A percentile compares a stretch with the other conserved stretches of the same genome.
Evolutionary conservation across 2,329 filamentous ascomycete species (phyloP).

Genomic region (Amesomyces nigricolor): DNA sequence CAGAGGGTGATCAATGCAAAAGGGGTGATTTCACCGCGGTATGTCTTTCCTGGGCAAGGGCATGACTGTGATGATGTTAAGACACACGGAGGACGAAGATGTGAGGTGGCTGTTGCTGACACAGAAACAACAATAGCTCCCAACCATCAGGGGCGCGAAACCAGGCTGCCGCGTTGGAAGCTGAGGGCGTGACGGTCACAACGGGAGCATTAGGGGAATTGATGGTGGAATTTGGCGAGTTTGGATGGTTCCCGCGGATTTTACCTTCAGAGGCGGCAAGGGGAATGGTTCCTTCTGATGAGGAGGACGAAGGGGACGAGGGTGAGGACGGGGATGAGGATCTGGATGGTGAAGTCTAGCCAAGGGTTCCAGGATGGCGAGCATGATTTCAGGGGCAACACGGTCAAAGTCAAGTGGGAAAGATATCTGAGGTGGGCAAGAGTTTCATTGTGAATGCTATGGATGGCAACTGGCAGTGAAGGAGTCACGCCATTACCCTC

Average conservation of each 20-base stretch:
- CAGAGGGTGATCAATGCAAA: constrained; percentile 87
- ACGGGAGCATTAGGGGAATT: constrained; percentile 46
- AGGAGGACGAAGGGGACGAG: constrained; percentile 24
- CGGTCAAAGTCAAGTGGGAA: too few relatives aligned
- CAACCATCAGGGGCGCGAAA: constrained; percentile 44
- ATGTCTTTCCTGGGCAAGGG: not conserved
- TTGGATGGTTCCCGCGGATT: constrained; percentile 50
- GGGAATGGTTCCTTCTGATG: constrained; percentile 10
- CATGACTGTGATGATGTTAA: too few relatives aligned
- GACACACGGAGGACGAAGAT: too few relatives aligned
- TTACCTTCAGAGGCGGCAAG: constrained; percentile 41
- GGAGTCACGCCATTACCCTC: too few relatives aligned
- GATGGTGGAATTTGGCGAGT: constrained; percentile 45
- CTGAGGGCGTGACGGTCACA: constrained; percentile 49
- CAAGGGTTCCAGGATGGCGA: too few relatives aligned
- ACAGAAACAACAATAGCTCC: constrained; percentile 34
- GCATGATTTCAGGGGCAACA: too few relatives aligned
- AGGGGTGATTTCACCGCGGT: constrained; percentile 82
- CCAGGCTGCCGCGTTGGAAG: constrained; percentile 45
- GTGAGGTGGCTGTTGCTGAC: not conserved
- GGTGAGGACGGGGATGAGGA: not conserved
- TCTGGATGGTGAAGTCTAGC: not conserved
- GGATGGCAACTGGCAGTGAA: too few relatives aligned
- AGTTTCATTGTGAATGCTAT: too few relatives aligned
- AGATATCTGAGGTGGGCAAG: too few relatives aligned